Percentiles rank a stretch among this genome's conserved stretches.
Evolutionary conservation across 176 grass and related monocot species (phyloP).

Genomic region (Avena sativa): DNA sequence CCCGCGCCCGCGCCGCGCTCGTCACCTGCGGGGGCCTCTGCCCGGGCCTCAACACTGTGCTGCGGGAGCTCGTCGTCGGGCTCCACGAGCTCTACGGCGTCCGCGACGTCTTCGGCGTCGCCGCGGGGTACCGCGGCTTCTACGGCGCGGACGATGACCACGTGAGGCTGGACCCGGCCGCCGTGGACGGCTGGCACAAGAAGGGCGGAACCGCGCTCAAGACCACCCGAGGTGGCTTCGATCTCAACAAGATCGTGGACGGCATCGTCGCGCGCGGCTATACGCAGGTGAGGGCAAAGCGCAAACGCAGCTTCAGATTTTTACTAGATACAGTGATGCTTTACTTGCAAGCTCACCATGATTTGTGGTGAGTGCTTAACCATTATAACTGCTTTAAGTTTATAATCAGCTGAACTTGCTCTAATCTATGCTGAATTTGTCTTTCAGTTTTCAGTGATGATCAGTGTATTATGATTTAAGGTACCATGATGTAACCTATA

Average conservation of each 20-base stretch:
- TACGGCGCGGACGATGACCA: conserved; percentile 67
- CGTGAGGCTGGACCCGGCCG: conserved; percentile 51
- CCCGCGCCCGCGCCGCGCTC: conserved; percentile 67
- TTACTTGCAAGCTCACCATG: background rate
- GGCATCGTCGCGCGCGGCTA: conserved; percentile 74
- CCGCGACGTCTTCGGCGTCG: conserved; percentile 71
- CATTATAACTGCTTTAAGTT: background rate
- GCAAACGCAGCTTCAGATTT: background rate
- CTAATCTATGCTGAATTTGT: background rate
- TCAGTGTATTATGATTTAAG: background rate
- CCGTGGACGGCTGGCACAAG: conserved; percentile 84
- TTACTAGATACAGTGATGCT: background rate
- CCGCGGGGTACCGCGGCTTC: conserved; percentile 82
- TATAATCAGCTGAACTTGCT: background rate
- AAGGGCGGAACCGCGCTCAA: conserved; percentile 79
- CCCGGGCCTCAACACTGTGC: conserved; percentile 90
- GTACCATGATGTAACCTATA: background rate
- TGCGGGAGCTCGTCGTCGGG: conserved; percentile 83
- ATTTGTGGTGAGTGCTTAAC: background rate
- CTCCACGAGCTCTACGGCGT: conserved; percentile 86
- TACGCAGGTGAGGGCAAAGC: conserved; percentile 61
- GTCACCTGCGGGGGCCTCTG: conserved; percentile 94
- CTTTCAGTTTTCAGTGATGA: background rate
- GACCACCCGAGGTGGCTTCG: conserved; percentile 84
- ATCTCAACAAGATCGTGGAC: conserved; percentile 81